Percentiles rank a stretch among this genome's conserved stretches.
Evolutionary conservation across 352 stramenopile species (phyloP).

Genomic region (Phytophthora idaei): DNA sequence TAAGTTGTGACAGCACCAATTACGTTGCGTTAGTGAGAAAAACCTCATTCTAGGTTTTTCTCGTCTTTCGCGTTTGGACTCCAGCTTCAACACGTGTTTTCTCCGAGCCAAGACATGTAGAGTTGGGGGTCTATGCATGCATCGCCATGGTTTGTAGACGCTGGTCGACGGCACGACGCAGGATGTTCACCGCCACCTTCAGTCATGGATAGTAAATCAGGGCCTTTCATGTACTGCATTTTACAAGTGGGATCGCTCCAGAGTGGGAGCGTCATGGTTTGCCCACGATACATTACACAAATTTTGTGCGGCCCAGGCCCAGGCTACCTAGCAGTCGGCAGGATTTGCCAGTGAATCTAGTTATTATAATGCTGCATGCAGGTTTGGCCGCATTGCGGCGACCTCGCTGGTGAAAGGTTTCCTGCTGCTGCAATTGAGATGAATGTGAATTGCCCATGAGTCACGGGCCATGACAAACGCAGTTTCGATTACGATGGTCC

Average conservation of each 20-base stretch:
- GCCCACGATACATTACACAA: background rate
- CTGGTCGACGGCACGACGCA: background rate
- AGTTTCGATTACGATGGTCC: slow-evolving; percentile 25
- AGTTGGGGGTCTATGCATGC: background rate
- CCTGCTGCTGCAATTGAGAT: too few species aligned
- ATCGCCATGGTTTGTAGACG: background rate
- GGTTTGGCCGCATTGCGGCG: too few species aligned
- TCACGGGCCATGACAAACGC: background rate
- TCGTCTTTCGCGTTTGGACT: slow-evolving; percentile 11
- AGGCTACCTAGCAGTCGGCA: background rate
- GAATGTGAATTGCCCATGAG: too few species aligned
- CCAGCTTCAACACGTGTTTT: slow-evolving; percentile 30
- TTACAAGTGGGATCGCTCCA: slow-evolving; percentile 5
- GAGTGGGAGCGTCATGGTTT: background rate
- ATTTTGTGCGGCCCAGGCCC: too few species aligned
- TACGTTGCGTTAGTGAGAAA: slow-evolving; percentile 21
- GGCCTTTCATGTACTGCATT: background rate
- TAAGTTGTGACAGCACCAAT: slow-evolving; percentile 4
- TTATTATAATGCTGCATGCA: too few species aligned
- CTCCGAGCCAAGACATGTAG: slow-evolving; percentile 7
- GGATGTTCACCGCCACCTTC: background rate
- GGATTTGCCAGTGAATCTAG: background rate
- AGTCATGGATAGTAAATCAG: background rate
- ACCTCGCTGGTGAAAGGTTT: too few species aligned
- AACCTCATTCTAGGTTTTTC: slow-evolving; percentile 28